A percentile compares a stretch with the other conserved stretches of the same genome.
phyloP scores from a whole-genome alignment of 495 filamentous ascomycete genomes.

The Neurospora pannonica region DNA sequence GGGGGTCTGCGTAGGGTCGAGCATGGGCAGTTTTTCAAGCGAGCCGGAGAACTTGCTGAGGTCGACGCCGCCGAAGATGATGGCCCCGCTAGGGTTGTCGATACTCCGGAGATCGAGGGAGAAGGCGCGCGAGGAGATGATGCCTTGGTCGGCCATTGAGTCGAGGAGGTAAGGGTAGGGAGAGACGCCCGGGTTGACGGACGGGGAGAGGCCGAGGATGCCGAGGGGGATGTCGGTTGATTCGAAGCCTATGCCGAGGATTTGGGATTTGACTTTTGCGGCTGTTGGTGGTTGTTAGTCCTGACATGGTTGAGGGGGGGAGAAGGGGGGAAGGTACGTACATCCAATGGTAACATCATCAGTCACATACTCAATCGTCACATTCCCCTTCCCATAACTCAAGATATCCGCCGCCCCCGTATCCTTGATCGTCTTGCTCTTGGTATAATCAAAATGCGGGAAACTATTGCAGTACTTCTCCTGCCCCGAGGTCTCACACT shows the following conservation, averaged over 20 bases:
- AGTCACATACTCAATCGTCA: slow-evolving; percentile 28
- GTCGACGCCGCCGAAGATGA: slow-evolving; percentile 77
- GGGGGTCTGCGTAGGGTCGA: slow-evolving; percentile 19
- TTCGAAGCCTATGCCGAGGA: slow-evolving; percentile 32
- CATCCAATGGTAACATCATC: slow-evolving; percentile 31
- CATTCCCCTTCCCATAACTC: slow-evolving; percentile 31
- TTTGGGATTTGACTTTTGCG: slow-evolving; percentile 25
- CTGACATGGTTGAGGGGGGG: neutral
- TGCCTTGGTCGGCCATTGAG: slow-evolving; percentile 46
- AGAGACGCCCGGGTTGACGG: slow-evolving; percentile 32
- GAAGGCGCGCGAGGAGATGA: slow-evolving; percentile 65
- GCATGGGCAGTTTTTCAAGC: slow-evolving; percentile 43
- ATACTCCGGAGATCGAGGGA: slow-evolving; percentile 53
- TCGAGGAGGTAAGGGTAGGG: slow-evolving; percentile 61
- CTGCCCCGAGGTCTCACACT: slow-evolving; percentile 20
- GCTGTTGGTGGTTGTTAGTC: slow-evolving; percentile 7
- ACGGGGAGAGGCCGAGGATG: slow-evolving; percentile 61
- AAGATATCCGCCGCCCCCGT: slow-evolving; percentile 15
- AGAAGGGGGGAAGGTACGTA: slow-evolving; percentile 6
- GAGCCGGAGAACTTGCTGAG: slow-evolving; percentile 51
- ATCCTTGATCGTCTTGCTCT: slow-evolving; percentile 22
- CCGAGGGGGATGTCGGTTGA: slow-evolving; percentile 44
- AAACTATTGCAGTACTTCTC: slow-evolving; percentile 16
- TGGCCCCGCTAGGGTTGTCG: slow-evolving; percentile 44
- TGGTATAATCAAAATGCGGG: slow-evolving; percentile 23